Base-by-base conservation (phyloP, 2,329 filamentous ascomycete species). In the Botryosphaeria dothidea region DNA sequence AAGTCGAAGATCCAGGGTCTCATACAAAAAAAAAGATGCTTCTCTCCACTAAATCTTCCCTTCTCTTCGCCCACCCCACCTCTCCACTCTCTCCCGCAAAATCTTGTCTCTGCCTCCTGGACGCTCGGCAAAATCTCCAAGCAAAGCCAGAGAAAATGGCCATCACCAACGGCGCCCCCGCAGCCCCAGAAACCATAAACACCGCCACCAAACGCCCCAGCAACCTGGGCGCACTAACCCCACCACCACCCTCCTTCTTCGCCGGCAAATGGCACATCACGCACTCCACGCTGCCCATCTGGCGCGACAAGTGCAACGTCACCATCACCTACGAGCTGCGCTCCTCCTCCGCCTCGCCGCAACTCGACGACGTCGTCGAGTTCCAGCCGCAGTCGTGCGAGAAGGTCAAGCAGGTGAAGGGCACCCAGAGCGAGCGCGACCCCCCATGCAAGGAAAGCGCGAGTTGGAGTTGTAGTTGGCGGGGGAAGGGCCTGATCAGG, bases 271-370 rank as follows among this genome's bases (percentile, higher is more conserved):
- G 68, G 70, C 66, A 69, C 66, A 58, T 67, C 25, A 75, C 71
- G 36, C 68, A 67, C 38, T 66, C 69, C 8, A 67, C 74, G 71
- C 21, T 80, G 76, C 49, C 49, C 23, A 31, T 52, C 49, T 52
- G 49, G 49, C 49, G 49, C 49, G 49, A 52, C 49, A 52, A 52
- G 49, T 23, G 49, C 21, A 52, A 52, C 25, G 49, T 52, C 8
- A 52, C 49, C 25, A 52, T 52, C 25, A 52, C 49, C 21, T 52
- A 52, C 38, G 4, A 15, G 8, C 38, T 41, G 11, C 17, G 11
- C 17, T 13, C 38, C 3, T 34, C 17, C 49, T 29, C 23, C 49
- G 7, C 23, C 4, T 13, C 29, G 29, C 49, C 49, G 11, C 49
- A 13, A 4, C 23, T 52, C 19, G 49, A 52, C 49, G 49, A 52